Evolutionary conservation across 495 filamentous ascomycete species (phyloP), one percentile per base, ranked within the genome.

Genomic region (Daldinia grandis): DNA sequence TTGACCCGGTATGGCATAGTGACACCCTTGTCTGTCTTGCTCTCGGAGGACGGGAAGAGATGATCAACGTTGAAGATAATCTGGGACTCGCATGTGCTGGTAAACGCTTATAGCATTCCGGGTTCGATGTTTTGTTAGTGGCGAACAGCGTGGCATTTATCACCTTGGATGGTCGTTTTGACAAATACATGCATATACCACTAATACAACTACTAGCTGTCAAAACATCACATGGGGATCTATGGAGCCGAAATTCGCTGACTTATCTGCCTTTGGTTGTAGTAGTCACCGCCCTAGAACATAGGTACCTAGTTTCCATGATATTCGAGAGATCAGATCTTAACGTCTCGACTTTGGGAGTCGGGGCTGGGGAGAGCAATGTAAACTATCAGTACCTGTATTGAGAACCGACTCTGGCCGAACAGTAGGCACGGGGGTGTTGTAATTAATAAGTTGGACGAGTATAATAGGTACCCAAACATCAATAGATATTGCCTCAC

Each of bases 11-110:
- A 17, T 58, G 27, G 31, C 21, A 27, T 14, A 47, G n/a, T 64
- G 51, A 27, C 31, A 28, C 12, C 50, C 8, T 7, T 66, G 37
- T 38, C 9, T 21, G 17, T 31, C 50, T 14, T n/a, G 15, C 53
- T 44, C 47, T 67, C 64, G 69, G 64, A 42, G 27, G 64, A 72
- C 59, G 55, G 69, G 59, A 68, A 67, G 63, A 64, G n/a, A 55
- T 56, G 27, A 55, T 72, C 24, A 5, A 9, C 5, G 15, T 15
- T 1, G 14, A 53, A 14, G 17, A 53, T 30, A 28, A 28, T 30
- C 6, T 51, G 9, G 24, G 6, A 15, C 12, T 28, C 4, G 5
- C 21, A 47, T 17, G 15, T 53, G 10, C 24, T 27, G 25, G 27
- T 17, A 10, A 8, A 53, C 15, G 12, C 24, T 30, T 15, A 6